phyloP scores from a whole-genome alignment of 139 green algal genomes.

The Coelastrella sp. region DNA sequence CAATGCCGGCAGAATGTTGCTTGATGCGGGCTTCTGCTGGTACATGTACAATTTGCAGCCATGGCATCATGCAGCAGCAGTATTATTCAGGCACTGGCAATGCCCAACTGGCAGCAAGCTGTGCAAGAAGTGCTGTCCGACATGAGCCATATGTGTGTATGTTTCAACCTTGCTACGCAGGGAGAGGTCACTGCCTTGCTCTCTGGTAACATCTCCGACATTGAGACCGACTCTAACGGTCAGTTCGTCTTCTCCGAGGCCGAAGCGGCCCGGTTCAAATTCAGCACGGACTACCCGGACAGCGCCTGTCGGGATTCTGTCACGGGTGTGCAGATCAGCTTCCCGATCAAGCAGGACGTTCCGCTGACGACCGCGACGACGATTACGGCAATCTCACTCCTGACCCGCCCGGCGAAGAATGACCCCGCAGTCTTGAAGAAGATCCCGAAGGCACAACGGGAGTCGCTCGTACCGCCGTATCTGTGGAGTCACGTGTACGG shows the following conservation, averaged over 20 bases:
- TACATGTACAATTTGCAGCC: too few species aligned
- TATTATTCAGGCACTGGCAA: too few species aligned
- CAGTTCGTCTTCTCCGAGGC: not conserved
- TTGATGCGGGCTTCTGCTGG: too few species aligned
- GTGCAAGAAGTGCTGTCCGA: too few species aligned
- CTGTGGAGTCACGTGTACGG: conserved; percentile 33
- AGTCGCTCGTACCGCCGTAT: not conserved
- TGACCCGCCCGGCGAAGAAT: not conserved
- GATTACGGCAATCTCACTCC: conserved; percentile 27
- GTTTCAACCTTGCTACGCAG: not conserved
- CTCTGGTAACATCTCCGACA: not conserved
- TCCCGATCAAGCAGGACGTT: conserved; percentile 35
- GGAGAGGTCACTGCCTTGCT: not conserved
- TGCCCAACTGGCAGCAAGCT: too few species aligned
- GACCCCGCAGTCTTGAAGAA: conserved; percentile 15
- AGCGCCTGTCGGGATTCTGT: conserved; percentile 8
- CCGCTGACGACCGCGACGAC: conserved; percentile 3
- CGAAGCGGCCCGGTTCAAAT: not conserved
- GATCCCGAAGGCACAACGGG: not conserved
- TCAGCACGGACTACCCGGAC: not conserved
- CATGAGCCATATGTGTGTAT: too few species aligned
- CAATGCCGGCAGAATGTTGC: too few species aligned
- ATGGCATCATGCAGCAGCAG: too few species aligned
- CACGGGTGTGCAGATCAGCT: not conserved
- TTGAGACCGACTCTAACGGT: not conserved